These are phyloP conservation scores for Geranium rotundifolium DNA, from an alignment of 345 rosid genomes.

Conservation along the genomic window DNA sequence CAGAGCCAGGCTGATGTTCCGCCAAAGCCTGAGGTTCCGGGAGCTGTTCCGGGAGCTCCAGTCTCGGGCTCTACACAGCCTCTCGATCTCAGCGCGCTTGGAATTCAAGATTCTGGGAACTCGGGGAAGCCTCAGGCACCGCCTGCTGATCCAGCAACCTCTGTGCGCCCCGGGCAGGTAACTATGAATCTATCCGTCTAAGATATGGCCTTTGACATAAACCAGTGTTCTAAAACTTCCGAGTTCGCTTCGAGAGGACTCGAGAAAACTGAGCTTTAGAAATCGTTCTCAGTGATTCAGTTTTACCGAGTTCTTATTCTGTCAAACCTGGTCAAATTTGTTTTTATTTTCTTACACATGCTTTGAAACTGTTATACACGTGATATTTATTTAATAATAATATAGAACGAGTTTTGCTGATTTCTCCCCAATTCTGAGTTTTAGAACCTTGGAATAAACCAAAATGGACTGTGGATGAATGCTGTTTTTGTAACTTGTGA, in stretches of 20 bases:
- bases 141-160: conserved; percentile 37
- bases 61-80: conserved; percentile 52
- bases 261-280: too few relatives aligned
- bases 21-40: conserved; percentile 33
- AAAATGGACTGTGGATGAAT: neutral
- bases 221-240: too few relatives aligned
- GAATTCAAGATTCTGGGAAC: conserved; percentile 52
- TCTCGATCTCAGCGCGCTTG: conserved; percentile 89
- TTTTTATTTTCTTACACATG: too few relatives aligned
- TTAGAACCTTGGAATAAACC: neutral
- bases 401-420: too few relatives aligned
- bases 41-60: conserved; percentile 35
- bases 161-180: conserved; percentile 97
- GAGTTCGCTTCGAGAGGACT: too few relatives aligned
- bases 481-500: neutral
- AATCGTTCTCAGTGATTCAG: too few relatives aligned
- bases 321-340: too few relatives aligned
- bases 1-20: conserved; percentile 27
- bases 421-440: neutral
- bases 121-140: conserved; percentile 49
- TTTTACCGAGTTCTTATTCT: too few relatives aligned
- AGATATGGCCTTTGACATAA: too few relatives aligned
- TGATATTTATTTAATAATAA: too few relatives aligned
- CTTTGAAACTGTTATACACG: too few relatives aligned
- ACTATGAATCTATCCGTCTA: neutral